These are phyloP conservation scores for Cystofilobasidium ferigula DNA, from an alignment of 768 basidiomycete genomes.

Conservation along the genomic window DNA sequence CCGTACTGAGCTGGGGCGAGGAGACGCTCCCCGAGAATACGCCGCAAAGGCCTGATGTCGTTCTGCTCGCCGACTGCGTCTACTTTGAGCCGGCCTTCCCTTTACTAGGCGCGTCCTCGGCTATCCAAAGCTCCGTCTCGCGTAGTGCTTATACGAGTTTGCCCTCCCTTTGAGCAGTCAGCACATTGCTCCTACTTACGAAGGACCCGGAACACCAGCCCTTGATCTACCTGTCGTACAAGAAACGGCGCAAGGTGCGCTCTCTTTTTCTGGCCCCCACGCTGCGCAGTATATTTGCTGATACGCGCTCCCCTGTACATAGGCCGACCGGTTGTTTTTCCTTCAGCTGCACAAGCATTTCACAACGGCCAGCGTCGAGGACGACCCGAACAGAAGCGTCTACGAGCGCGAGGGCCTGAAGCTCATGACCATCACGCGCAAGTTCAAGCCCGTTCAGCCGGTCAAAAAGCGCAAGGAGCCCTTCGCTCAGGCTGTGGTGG, in stretches of 20 bases:
- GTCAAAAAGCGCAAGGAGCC: not conserved
- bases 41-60: constrained; percentile 50
- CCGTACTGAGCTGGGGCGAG: constrained; percentile 71
- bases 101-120: constrained; percentile 43
- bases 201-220: constrained; percentile 39
- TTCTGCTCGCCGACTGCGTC: constrained; percentile 88
- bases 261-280: not conserved
- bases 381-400: not conserved
- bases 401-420: constrained; percentile 16
- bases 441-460: not conserved
- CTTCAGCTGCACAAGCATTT: constrained; percentile 65
- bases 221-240: constrained; percentile 81
- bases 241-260: constrained; percentile 74
- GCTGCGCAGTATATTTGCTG: not conserved
- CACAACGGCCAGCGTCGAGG: constrained; percentile 53
- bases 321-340: constrained; percentile 88
- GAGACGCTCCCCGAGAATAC: constrained; percentile 41
- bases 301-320: constrained; percentile 1
- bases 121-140: too few relatives aligned
- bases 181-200: constrained; percentile 59
- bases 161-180: constrained; percentile 39
- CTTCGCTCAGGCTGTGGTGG: not conserved
- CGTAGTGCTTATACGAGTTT: not conserved
- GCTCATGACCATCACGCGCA: constrained; percentile 12
- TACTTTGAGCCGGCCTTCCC: constrained; percentile 92